These are phyloP conservation scores for Dothidotthia symphoricarpi DNA, from an alignment of 2,329 filamentous ascomycete genomes.

Conservation along the genomic window DNA sequence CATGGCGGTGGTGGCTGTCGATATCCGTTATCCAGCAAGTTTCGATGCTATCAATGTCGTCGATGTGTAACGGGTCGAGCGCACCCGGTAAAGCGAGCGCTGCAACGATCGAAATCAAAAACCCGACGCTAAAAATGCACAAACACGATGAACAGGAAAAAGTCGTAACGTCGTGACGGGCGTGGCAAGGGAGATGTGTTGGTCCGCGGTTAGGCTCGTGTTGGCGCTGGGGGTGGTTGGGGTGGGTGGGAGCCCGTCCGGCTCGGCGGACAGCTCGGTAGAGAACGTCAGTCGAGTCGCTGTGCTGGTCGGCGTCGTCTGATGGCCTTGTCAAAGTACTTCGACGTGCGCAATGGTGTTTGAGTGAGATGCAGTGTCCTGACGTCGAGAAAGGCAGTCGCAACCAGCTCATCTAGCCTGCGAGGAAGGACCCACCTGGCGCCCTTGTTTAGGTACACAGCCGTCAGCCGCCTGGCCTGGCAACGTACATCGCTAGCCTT, in stretches of 20 bases:
- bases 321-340: not conserved
- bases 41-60: constrained; percentile 8
- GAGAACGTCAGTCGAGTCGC: constrained; percentile 26
- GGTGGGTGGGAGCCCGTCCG: constrained; percentile 33
- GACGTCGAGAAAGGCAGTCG: constrained; percentile 10
- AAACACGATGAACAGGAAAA: constrained; percentile 10
- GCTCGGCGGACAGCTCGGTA: constrained; percentile 33
- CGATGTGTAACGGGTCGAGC: constrained; percentile 9
- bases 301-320: constrained; percentile 15
- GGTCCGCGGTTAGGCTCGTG: constrained; percentile 20
- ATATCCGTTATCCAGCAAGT: not conserved
- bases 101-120: constrained; percentile 9
- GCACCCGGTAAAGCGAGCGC: constrained; percentile 2
- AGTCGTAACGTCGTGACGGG: constrained; percentile 36
- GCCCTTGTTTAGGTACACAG: constrained; percentile 18
- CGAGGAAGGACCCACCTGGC: constrained; percentile 9
- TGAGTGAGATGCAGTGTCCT: constrained; percentile 10
- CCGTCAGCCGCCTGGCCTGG: constrained; percentile 15
- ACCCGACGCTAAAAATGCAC: constrained; percentile 12
- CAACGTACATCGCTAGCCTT: constrained; percentile 23
- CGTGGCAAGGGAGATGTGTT: constrained; percentile 16
- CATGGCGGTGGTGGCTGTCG: constrained; percentile 17
- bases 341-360: constrained; percentile 6
- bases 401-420: constrained; percentile 19
- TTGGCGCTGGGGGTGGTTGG: constrained; percentile 20